phyloP scores from a whole-genome alignment of 345 rosid species.

The Aquilaria sinensis region DNA sequence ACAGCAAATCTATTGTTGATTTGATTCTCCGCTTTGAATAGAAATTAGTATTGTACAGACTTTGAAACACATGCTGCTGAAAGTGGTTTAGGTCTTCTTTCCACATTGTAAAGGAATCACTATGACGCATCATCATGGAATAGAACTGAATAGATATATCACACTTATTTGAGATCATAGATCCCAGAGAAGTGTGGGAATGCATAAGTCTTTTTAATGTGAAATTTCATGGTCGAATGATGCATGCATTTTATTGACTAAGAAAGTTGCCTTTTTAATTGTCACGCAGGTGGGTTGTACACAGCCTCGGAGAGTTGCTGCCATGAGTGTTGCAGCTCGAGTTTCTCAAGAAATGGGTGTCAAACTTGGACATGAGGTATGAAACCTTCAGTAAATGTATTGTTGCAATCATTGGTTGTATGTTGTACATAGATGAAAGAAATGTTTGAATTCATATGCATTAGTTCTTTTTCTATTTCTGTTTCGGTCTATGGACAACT shows the following conservation, averaged over 20 bases:
- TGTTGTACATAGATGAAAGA: not conserved
- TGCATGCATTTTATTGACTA: too few relatives aligned
- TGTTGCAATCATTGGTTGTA: not conserved
- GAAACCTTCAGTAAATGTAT: constrained; percentile 8
- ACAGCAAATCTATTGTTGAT: too few relatives aligned
- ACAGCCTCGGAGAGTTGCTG: constrained; percentile 96
- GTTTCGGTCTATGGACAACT: not conserved
- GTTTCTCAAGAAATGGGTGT: constrained; percentile 99
- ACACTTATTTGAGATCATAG: too few relatives aligned
- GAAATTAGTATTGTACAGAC: too few relatives aligned
- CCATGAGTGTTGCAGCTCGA: constrained; percentile 98
- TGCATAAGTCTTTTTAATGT: not conserved
- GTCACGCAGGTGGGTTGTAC: constrained; percentile 80
- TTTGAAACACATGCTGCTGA: too few relatives aligned
- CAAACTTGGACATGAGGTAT: constrained; percentile 96
- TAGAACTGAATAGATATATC: too few relatives aligned
- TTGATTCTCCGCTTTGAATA: too few relatives aligned
- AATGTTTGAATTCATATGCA: not conserved
- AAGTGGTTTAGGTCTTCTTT: too few relatives aligned
- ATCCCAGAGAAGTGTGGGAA: too few relatives aligned
- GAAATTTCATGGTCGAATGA: not conserved
- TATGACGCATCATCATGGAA: too few relatives aligned
- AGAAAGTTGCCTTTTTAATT: too few relatives aligned
- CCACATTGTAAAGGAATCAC: too few relatives aligned
- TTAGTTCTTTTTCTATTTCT: not conserved